phyloP scores from a whole-genome alignment of 441 rosid genomes.

The Gossypium gossypioides region DNA sequence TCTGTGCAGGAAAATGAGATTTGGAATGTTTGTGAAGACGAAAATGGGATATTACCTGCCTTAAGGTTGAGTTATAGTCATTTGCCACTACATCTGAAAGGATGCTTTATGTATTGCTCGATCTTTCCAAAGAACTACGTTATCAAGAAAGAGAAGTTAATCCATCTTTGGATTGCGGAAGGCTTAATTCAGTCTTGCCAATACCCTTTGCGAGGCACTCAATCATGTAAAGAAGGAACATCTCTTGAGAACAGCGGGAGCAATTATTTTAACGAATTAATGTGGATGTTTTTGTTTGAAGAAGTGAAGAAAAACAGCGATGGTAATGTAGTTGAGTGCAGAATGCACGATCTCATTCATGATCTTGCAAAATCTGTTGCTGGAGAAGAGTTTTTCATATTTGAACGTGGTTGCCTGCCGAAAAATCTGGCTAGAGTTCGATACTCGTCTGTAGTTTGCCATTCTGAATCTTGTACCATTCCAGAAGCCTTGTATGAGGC shows the following conservation, averaged over 20 bases:
- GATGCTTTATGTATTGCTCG: conserved; percentile 9
- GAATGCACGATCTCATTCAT: not conserved
- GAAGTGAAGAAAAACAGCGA: not conserved
- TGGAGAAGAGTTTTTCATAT: not conserved
- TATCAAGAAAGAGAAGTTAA: not conserved
- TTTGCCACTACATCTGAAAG: not conserved
- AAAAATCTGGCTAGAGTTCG: not conserved
- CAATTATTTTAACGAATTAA: not conserved
- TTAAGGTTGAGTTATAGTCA: not conserved
- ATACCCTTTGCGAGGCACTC: too few relatives aligned
- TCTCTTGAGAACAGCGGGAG: not conserved
- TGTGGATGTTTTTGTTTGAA: not conserved
- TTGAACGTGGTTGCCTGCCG: not conserved
- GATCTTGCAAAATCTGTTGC: not conserved
- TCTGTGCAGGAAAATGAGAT: not conserved
- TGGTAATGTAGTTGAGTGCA: not conserved
- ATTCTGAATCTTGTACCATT: not conserved
- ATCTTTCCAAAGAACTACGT: not conserved
- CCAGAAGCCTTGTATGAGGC: conserved; percentile 17
- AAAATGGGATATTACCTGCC: not conserved
- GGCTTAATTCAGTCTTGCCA: not conserved
- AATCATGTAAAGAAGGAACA: not conserved
- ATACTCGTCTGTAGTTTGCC: not conserved
- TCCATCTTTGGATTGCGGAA: conserved; percentile 11
- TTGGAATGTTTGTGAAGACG: not conserved